Evolutionary conservation across 2,329 filamentous ascomycete genomes (phyloP).

Genomic region (Fusarium brachygibbosum): DNA sequence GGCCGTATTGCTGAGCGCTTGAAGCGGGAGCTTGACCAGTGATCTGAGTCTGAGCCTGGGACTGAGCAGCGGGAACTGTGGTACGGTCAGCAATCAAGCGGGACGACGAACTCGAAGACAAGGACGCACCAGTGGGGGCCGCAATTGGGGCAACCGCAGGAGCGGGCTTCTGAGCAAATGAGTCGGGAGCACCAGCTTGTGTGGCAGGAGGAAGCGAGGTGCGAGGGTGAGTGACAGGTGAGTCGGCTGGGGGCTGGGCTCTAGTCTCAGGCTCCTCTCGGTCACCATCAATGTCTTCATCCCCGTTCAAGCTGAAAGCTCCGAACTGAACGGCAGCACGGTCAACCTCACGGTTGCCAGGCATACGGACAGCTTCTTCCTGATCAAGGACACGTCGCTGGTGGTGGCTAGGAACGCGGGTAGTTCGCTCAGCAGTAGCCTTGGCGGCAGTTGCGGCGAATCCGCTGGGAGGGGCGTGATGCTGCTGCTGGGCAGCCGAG

Average conservation of each 20-base stretch:
- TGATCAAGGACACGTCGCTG: conserved; percentile 92
- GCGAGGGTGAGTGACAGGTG: conserved; percentile 86
- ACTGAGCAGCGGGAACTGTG: conserved; percentile 38
- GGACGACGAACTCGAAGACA: background rate
- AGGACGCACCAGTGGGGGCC: conserved; percentile 52
- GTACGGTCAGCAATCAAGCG: conserved; percentile 24
- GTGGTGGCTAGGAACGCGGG: conserved; percentile 78
- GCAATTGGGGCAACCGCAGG: conserved; percentile 59
- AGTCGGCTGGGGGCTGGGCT: conserved; percentile 92
- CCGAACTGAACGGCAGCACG: conserved; percentile 95
- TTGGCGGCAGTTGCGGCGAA: conserved; percentile 87
- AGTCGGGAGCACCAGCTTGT: conserved; percentile 68
- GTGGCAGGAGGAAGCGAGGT: conserved; percentile 84
- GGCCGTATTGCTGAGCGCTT: conserved; percentile 75
- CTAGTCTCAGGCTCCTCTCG: conserved; percentile 96
- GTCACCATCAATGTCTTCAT: conserved; percentile 93
- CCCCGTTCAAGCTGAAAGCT: conserved; percentile 89
- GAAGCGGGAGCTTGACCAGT: conserved; percentile 65
- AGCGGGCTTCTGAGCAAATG: conserved; percentile 69
- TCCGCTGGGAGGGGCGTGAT: conserved; percentile 71
- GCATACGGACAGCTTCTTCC: conserved; percentile 98
- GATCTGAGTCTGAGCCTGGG: conserved; percentile 59
- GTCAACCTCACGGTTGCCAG: conserved; percentile 94
- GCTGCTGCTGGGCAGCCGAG: conserved; percentile 73
- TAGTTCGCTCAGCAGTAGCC: conserved; percentile 73